phyloP scores from a whole-genome alignment of 2,329 filamentous ascomycete genomes.

The Nothopassalora personata region DNA sequence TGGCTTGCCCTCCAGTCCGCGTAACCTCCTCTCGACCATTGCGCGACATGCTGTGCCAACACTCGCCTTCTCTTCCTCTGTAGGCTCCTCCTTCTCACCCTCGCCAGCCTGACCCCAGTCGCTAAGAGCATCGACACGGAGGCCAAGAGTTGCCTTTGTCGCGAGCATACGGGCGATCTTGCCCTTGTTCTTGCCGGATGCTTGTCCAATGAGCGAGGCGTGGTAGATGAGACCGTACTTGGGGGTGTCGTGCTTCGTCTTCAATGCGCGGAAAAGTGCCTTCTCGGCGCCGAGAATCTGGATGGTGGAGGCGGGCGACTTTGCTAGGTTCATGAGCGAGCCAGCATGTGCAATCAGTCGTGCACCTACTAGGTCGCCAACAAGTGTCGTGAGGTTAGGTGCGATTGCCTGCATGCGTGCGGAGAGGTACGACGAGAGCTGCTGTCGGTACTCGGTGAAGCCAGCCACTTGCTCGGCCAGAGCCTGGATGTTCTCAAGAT shows the following conservation, averaged over 20 bases:
- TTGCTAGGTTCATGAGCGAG: conserved; percentile 89
- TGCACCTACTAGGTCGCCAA: conserved; percentile 90
- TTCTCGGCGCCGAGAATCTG: conserved; percentile 99
- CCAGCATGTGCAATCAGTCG: conserved; percentile 92
- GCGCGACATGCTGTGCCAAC: conserved; percentile 68
- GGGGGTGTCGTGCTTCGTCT: conserved; percentile 98
- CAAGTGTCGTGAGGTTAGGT: conserved; percentile 86
- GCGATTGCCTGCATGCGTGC: conserved; percentile 95
- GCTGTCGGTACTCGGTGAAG: conserved; percentile 83
- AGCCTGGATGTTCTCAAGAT: conserved; percentile 86
- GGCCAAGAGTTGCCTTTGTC: conserved; percentile 85
- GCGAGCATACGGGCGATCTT: conserved; percentile 97
- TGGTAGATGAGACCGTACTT: conserved; percentile 97
- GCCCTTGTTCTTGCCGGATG: conserved; percentile 96
- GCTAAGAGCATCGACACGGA: conserved; percentile 84
- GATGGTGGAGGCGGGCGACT: conserved; percentile 89
- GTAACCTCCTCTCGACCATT: conserved; percentile 70
- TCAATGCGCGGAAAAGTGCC: conserved; percentile 93
- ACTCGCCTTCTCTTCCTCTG: conserved; percentile 83
- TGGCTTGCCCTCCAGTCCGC: conserved; percentile 84
- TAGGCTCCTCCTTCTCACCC: conserved; percentile 55
- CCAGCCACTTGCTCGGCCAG: conserved; percentile 89
- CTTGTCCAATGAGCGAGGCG: conserved; percentile 89
- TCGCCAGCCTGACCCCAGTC: conserved; percentile 67
- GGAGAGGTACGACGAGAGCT: conserved; percentile 83